These are phyloP conservation scores for Dalbergia oliveri DNA, from an alignment of 306 rosid species.

Conservation along the genomic window DNA sequence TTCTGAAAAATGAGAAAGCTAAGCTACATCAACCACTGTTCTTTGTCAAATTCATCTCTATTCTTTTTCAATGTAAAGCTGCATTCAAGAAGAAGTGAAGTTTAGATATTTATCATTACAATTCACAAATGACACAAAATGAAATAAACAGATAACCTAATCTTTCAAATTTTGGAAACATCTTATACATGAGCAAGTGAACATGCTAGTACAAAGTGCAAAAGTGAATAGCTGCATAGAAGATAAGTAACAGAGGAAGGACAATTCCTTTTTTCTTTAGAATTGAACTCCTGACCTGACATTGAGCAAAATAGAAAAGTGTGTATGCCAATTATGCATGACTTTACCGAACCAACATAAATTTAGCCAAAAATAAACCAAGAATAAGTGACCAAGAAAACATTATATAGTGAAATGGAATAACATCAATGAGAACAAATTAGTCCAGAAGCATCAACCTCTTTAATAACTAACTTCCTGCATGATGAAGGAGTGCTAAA, in stretches of 20 bases:
- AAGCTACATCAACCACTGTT: conserved; percentile 56
- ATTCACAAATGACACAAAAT: conserved; percentile 18
- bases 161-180: conserved; percentile 24
- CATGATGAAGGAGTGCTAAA: too few species aligned
- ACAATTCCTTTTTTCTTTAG: conserved; percentile 4
- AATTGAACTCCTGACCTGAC: not conserved
- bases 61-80: conserved; percentile 58
- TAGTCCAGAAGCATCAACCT: too few species aligned
- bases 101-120: conserved; percentile 35
- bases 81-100: conserved; percentile 37
- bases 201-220: conserved; percentile 15
- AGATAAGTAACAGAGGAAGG: not conserved
- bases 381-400: not conserved
- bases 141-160: conserved; percentile 19
- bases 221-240: not conserved
- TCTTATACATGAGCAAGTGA: conserved; percentile 12
- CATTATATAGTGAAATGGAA: not conserved
- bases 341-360: conserved; percentile 23
- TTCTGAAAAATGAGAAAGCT: conserved; percentile 60
- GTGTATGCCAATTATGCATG: not conserved
- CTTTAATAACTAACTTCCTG: too few species aligned
- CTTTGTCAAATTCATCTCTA: conserved; percentile 57
- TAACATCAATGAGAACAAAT: too few species aligned
- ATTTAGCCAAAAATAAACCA: not conserved
- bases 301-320: conserved; percentile 15